Percentiles rank a stretch among this genome's conserved stretches.
Conservation (phyloP, 2,329 filamentous ascomycete genomes). For the Alternaria alternata region DNA sequence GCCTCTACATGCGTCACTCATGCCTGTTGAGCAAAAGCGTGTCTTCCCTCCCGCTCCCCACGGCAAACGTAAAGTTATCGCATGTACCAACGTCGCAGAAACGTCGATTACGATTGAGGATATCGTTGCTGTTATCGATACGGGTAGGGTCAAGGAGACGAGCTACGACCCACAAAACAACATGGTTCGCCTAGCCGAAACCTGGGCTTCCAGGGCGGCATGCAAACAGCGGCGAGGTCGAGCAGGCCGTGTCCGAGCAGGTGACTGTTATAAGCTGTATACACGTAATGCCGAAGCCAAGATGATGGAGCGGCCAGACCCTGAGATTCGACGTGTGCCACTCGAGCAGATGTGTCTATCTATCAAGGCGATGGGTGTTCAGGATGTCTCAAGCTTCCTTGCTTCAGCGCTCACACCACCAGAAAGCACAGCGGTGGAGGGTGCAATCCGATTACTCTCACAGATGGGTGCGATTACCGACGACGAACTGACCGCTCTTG, state of each 20-base stretch:
- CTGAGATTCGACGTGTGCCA: conserved; percentile 91
- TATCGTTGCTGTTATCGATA: conserved; percentile 94
- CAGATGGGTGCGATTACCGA: conserved; percentile 91
- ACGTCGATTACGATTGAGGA: conserved; percentile 99
- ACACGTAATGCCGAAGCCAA: conserved; percentile 80
- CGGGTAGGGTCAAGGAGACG: conserved; percentile 94
- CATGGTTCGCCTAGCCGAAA: conserved; percentile 92
- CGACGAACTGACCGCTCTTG: conserved; percentile 86
- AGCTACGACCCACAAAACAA: conserved; percentile 91
- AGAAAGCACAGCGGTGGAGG: conserved; percentile 82
- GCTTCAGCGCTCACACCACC: conserved; percentile 89
- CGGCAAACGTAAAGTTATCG: conserved; percentile 89
- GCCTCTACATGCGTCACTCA: conserved; percentile 89
- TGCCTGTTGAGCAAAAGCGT: conserved; percentile 84
- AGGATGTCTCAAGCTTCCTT: conserved; percentile 81
- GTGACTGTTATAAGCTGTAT: conserved; percentile 94
- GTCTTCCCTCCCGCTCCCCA: conserved; percentile 81
- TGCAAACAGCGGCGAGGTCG: conserved; percentile 94
- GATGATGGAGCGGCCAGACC: conserved; percentile 91
- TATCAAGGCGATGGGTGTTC: conserved; percentile 92
- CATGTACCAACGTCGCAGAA: conserved; percentile 95
- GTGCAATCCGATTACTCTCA: conserved; percentile 78
- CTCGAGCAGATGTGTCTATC: conserved; percentile 94
- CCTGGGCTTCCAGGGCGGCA: conserved; percentile 91
- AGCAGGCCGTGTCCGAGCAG: conserved; percentile 89